A percentile compares a stretch with the other conserved stretches of the same genome.
These are phyloP conservation scores for Deakozyma indianensis DNA, from an alignment of 805 yeast genomes.

Conservation along the genomic window DNA sequence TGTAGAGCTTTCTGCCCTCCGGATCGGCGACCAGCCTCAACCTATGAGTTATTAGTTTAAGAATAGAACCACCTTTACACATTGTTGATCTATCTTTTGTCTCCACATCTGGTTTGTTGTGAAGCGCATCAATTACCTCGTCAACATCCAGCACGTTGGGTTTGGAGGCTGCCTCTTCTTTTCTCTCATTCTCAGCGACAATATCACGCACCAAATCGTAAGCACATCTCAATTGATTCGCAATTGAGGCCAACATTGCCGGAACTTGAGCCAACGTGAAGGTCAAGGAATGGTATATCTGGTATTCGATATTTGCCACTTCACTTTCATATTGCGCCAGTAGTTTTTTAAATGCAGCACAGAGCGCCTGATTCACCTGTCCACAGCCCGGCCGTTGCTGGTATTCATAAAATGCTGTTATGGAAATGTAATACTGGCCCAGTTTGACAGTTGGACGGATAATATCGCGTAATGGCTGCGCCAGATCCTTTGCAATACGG, in stretches of 20 bases:
- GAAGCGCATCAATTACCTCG: conserved; percentile 26
- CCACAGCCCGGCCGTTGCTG: conserved; percentile 51
- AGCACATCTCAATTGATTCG: conserved; percentile 35
- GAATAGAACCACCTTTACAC: conserved; percentile 60
- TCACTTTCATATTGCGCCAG: conserved; percentile 21
- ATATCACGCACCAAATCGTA: conserved; percentile 43
- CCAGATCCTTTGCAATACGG: conserved; percentile 56
- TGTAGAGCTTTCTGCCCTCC: conserved; percentile 36
- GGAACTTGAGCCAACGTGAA: conserved; percentile 51
- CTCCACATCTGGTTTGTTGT: conserved; percentile 10
- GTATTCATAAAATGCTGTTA: conserved; percentile 44
- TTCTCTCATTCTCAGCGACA: conserved; percentile 5
- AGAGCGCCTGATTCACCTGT: conserved; percentile 56
- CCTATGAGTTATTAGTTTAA: conserved; percentile 46
- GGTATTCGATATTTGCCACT: conserved; percentile 33
- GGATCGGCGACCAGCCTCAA: conserved; percentile 55
- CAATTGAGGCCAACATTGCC: conserved; percentile 28
- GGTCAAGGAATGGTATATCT: conserved; percentile 31
- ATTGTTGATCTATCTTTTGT: conserved; percentile 12
- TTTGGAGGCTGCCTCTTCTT: conserved; percentile 27
- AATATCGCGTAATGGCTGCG: conserved; percentile 57
- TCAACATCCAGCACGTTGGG: conserved; percentile 22
- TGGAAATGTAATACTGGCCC: conserved; percentile 49
- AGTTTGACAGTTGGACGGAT: conserved; percentile 42
- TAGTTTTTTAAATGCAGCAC: conserved; percentile 38